Base-by-base conservation (phyloP, 768 basidiomycete species). In the Tephrocybe sp. region DNA sequence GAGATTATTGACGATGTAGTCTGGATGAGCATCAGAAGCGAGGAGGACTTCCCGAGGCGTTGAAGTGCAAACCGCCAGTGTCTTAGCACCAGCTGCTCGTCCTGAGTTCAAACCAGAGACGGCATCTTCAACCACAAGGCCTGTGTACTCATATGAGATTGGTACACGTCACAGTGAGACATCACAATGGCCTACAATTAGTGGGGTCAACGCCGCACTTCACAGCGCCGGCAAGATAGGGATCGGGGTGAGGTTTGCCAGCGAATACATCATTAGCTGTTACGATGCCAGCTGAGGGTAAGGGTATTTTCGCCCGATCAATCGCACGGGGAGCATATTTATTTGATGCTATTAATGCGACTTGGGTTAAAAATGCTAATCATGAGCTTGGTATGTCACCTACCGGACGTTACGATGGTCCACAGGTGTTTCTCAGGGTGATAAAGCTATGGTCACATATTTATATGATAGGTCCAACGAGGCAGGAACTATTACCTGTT, bases 171-270 rank as follows among this genome's bases (percentile, higher is more conserved):
- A 36, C 30, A 19, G 39, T 17, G n/a, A 40, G 17, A 41, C 33
- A 17, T 23, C 19, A 26, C 20, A 14, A 60, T 79, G 50, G 43
- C 40, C 13, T 22, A 83, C 87, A 92, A 43, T 80, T 79, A 17
- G 65, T 66, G 1, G 84, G 72, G 42, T 83, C 71, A 19, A 79
- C 74, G n/a, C 70, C 72, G 51, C 85, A 79, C 41, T 70, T 73
- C 47, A 68, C 58, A 14, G 92, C 91, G 10, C 92, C 92, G 0
- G 82, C 80, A 12, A 93, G 70, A 68, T 95, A 97, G 17, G 94
- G 94, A 32, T 81, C 90, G 0, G 93, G 92, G 61, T 85, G 77
- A n/a, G 93, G 93, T 70, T 95, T 95, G 39, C 92, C 92, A 44
- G 77, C 68, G 10, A 67, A 59, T 9, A 87, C 85, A 56, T 87